Conservation (phyloP, 306 rosid species). For the Arachis hypogaea region DNA sequence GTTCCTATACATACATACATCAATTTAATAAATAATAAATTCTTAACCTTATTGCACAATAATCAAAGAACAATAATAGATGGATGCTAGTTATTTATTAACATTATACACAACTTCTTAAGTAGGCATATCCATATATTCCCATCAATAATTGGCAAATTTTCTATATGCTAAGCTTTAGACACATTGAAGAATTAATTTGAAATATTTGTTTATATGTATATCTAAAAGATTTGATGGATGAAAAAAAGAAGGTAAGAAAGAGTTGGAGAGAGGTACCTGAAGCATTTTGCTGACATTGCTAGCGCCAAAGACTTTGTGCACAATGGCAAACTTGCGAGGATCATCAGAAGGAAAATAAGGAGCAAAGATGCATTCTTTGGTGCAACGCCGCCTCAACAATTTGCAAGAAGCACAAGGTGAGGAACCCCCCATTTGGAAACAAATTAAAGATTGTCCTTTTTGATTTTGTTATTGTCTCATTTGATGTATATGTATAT, state of each 20-base stretch:
- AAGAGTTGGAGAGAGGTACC: slow-evolving; percentile 44
- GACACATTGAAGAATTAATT: neutral
- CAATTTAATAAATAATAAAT: neutral
- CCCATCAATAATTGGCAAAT: neutral
- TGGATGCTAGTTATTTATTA: neutral
- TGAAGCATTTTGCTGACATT: slow-evolving; percentile 85
- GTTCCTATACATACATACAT: slow-evolving; percentile 49
- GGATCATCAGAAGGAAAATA: slow-evolving; percentile 80
- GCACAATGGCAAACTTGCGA: slow-evolving; percentile 79
- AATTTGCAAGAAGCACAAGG: slow-evolving; percentile 89
- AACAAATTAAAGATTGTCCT: neutral
- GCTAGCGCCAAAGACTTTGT: slow-evolving; percentile 92
- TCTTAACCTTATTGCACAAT: neutral
- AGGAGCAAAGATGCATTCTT: slow-evolving; percentile 80
- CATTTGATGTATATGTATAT: neutral
- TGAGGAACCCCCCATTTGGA: slow-evolving; percentile 61
- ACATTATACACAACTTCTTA: too few relatives aligned
- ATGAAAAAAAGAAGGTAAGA: neutral
- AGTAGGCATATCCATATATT: neutral
- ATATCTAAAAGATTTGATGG: neutral
- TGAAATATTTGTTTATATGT: neutral
- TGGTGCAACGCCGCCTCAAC: slow-evolving; percentile 81
- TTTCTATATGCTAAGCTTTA: neutral
- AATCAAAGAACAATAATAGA: neutral
- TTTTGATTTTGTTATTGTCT: neutral